Evolutionary conservation across 2,329 filamentous ascomycete genomes (phyloP), one percentile per base, ranked within the genome.

Genomic region (Alternaria ethzedia): DNA sequence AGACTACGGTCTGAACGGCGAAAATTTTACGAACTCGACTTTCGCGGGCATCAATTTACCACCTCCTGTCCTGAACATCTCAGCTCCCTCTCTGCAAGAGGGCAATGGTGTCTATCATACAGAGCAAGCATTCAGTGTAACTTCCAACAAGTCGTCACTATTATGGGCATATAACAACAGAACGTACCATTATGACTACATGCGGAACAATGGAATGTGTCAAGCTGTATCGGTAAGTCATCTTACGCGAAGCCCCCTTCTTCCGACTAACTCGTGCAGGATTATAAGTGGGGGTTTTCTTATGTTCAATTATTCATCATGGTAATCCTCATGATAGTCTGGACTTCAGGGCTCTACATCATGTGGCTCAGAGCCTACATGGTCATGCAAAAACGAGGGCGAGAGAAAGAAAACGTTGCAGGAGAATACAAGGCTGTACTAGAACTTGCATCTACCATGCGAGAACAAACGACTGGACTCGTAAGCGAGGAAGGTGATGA

Each of bases 221-320:
- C 70, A 70, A 41, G 32, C 63, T 11, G 43, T 32, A 8, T 32
- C 58, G 11, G 61, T 70, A 54, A 44, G 43, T 28, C 6, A 8
- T 25, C 5, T 11, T 8, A 13, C 8, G 7, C 23, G 4, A 13
- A 26, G 15, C n/a, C n/a, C 21, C 28, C 5, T 43, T 17, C 23
- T 51, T 15, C 28, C 21, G n/a, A 6, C 20, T 15, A 28, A 43
- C 59, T 59, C 54, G 17, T 8, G 63, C 20, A 65, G 65, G 64
- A 47, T 2, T 75, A 74, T 30, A 59, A 67, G 43, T 75, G 73
- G 71, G 73, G 72, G 0, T 75, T 74, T 44, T 72, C 72, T 0
- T 74, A 69, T 47, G 57, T 75, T 3, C 68, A 75, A 25, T 51
- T 74, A 0, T 66, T 65, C 61, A 41, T 69, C 36, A 65, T 67